Evolutionary conservation across 768 basidiomycete genomes (phyloP).

Genomic region (Russula dissimulans): DNA sequence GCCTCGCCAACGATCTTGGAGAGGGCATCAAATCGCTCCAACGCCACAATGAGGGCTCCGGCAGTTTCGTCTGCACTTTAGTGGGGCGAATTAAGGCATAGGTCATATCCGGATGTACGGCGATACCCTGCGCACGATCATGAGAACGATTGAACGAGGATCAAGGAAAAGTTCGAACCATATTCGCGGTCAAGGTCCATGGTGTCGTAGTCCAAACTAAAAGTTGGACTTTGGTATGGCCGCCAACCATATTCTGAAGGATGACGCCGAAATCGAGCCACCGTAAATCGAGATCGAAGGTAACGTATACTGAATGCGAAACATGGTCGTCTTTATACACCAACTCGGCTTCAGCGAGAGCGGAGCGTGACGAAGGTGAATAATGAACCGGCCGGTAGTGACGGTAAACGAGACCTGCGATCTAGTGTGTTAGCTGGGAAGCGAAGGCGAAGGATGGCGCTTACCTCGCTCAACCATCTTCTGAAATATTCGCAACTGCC

Average conservation of each 20-base stretch:
- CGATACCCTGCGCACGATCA: constrained; percentile 58
- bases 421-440: not conserved
- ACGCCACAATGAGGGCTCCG: constrained; percentile 29
- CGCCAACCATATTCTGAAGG: constrained; percentile 29
- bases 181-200: constrained; percentile 94
- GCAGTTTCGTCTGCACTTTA: constrained; percentile 10
- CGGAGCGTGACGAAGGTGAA: constrained; percentile 90
- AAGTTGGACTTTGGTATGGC: constrained; percentile 36
- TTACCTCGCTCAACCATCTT: constrained; percentile 80
- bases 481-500: constrained; percentile 78
- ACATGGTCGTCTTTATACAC: constrained; percentile 82
- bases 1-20: constrained; percentile 29
- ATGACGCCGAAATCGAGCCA: constrained; percentile 17
- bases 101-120: constrained; percentile 62
- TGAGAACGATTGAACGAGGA: constrained; percentile 5
- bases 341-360: constrained; percentile 91
- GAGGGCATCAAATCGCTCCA: constrained; percentile 28
- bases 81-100: constrained; percentile 46
- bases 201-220: constrained; percentile 97
- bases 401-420: constrained; percentile 68
- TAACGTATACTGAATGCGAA: constrained; percentile 82
- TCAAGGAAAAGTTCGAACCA: constrained; percentile 42
- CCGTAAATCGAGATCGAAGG: constrained; percentile 50
- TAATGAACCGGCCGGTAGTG: constrained; percentile 88
- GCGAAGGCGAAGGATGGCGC: not conserved